Evolutionary conservation across 345 rosid species (phyloP), one percentile per base, ranked within the genome.

Genomic region (Citrus glauca): DNA sequence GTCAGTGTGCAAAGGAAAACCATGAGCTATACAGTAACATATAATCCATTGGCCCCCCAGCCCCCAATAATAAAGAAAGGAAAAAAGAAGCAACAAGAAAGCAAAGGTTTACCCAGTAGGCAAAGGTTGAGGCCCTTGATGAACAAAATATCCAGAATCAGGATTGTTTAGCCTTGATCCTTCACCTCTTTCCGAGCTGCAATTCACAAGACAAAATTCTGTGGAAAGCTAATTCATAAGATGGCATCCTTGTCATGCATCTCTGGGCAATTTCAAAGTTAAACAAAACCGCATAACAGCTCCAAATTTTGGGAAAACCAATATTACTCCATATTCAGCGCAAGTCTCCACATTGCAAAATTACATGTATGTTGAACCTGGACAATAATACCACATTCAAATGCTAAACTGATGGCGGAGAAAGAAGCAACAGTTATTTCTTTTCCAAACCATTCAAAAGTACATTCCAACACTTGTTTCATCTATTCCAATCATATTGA

Each of bases 71-170:
- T 2, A 10, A 42, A 13, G 6, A 68, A 27, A 19, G 16, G 32
- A 38, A 72, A 72, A 53, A 27, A 4, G 74, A 14, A 55, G 8
- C 69, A 67, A 71, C 48, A 27, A 48, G 67, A 7, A 85, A 61
- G 25, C 42, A 59, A 50, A 71, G 42, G 42, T 33, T 73, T 85
- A 92, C 98, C 97, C 88, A 56, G 91, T 83, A 55, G 90, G 94
- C 80, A 86, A 87, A 78, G 67, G 59, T 75, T 79, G 93, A 74
- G 92, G 88, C 38, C 85, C 86, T 61, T 25, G 42, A 28, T 78
- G 91, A 62, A 82, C 89, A 78, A 67, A 32, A 71, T 55, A 27
- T 73, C 66, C 66, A 82, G 42, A 40, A 80, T 71, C 72, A 71
- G 82, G 74, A 30, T 82, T 86, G 64, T 17, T 10, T 28, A 59